A percentile compares a stretch with the other conserved stretches of the same genome.
phyloP scores from a whole-genome alignment of 2,329 filamentous ascomycete genomes.

The Curvularia spicifera region DNA sequence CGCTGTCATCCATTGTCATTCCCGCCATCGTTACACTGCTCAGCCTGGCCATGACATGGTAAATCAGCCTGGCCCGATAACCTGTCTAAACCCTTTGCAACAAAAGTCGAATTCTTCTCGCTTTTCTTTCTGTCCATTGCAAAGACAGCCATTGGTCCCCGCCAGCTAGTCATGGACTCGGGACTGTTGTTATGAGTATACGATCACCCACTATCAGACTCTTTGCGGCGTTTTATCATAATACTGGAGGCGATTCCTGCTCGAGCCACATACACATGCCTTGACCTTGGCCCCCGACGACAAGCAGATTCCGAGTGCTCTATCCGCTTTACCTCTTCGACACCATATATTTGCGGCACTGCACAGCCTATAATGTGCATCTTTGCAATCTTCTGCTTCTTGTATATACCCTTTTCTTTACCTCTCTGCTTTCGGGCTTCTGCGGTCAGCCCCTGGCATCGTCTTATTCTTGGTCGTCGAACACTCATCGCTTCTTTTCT shows the following conservation, averaged over 20 bases:
- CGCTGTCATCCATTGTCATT: conserved; percentile 28
- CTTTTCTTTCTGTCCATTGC: conserved; percentile 3
- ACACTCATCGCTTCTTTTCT: neutral
- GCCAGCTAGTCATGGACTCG: conserved; percentile 4
- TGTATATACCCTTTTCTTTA: conserved; percentile 21
- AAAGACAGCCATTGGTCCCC: conserved; percentile 5
- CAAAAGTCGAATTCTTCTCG: neutral
- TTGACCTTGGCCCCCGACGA: neutral
- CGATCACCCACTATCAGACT: conserved; percentile 2
- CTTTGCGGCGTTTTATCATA: conserved; percentile 6
- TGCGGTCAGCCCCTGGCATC: conserved; percentile 2
- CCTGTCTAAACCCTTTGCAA: neutral
- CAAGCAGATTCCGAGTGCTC: neutral
- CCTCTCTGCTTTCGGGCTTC: neutral
- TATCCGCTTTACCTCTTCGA: neutral
- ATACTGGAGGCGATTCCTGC: conserved; percentile 1
- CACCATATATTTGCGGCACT: conserved; percentile 8
- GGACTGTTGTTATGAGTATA: conserved; percentile 6
- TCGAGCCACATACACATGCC: neutral
- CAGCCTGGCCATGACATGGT: conserved; percentile 35
- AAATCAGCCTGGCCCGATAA: neutral
- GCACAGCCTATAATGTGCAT: conserved; percentile 18
- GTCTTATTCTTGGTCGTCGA: conserved; percentile 9
- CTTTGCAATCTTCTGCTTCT: conserved; percentile 14
- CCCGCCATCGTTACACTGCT: conserved; percentile 38